Evolutionary conservation across 805 yeast genomes (phyloP), one percentile per base, ranked within the genome.

Genomic region (Komagataella populi): DNA sequence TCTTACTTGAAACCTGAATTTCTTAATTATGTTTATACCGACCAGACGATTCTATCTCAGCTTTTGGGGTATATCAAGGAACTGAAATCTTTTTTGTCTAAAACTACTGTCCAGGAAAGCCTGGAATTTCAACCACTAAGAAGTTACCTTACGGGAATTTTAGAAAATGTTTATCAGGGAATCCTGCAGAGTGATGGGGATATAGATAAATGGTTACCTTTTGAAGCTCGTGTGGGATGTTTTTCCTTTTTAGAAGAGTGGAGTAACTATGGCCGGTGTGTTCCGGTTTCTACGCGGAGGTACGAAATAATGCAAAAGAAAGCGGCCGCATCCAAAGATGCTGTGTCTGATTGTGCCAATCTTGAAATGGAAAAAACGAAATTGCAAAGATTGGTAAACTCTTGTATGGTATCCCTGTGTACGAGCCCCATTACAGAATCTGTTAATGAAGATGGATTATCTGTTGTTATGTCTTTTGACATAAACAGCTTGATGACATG

Each of bases 241-340:
- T 90, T 88, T 68, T 78, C 81, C 48, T 84, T 78, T 59, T 69
- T 93, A 52, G 90, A 86, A 56, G 95, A 87, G 62, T 93, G 99
- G 99, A 89, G 96, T 63, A 96, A 95, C 0, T 80, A 79, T 64
- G 97, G 98, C 2, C 82, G 78, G 50, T 71, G 80, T 22, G 73
- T 78, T 6, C 61, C 71, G 1, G 60, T 81, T 2, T 77, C 88
- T 2, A 80, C 79, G 30, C 84, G 83, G 46, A 71, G 96, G 47
- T 88, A 88, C 56, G 62, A 68, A 4, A 57, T 66, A 1, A 83
- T 83, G 80, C 71, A 79, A 16, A 70, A 69, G 46, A 70, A 66
- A 10, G 67, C 60, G 3, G 52, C 62, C 8, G 59, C 60, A 6
- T 60, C 61, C 58, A 72, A 61, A 53, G 77, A 67, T 48, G 65